Base-by-base conservation (phyloP, 2,329 filamentous ascomycete species). In the Lecanicillium sp. region DNA sequence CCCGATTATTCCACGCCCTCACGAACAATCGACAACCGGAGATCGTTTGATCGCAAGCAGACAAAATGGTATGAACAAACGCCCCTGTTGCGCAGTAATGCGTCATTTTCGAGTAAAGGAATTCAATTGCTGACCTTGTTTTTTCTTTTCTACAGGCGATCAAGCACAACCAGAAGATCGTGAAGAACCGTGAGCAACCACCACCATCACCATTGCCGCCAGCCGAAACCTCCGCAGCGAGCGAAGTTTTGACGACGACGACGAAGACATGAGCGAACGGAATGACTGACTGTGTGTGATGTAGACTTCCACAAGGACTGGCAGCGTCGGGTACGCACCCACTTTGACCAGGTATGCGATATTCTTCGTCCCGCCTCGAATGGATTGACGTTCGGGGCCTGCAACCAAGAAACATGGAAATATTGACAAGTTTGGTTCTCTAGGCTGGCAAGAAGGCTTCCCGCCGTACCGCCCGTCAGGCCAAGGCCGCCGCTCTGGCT, bases 151-250 rank as follows among this genome's bases (percentile, higher is more conserved):
- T 53, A 55, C 62, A 83, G 89, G 86, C 90, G 79, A 95, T 97
- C 87, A 94, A 94, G 83, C 88, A 96, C 85, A 97, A 97, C 78
- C 88, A 96, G 79, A 85, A 90, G 78, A 84, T 96, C 71, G 84
- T 85, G 68, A 85, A 90, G 81, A 94, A 94, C 81, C 89, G 84
- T 87, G 74, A 76, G 83, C 62, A 44, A 49, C 46, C 50, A 44
- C 48, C 52, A 49, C 41, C 45, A 52, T 41, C 41, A 36, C 45
- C 35, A 50, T 39, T 53, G 52, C 56, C 53, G 46, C 52, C 48
- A 43, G 44, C 47, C 46, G 48, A 47, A 40, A 43, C 29, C 43
- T 42, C 44, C 39, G 47, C 49, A 48, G 56, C 63, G 51, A 63
- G 49, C n/a, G 6, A 13, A 4, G 13, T 36, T 36, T 39, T 31